Conservation (phyloP, 2,329 filamentous ascomycete genomes). For the Neofusicoccum cordaticola region DNA sequence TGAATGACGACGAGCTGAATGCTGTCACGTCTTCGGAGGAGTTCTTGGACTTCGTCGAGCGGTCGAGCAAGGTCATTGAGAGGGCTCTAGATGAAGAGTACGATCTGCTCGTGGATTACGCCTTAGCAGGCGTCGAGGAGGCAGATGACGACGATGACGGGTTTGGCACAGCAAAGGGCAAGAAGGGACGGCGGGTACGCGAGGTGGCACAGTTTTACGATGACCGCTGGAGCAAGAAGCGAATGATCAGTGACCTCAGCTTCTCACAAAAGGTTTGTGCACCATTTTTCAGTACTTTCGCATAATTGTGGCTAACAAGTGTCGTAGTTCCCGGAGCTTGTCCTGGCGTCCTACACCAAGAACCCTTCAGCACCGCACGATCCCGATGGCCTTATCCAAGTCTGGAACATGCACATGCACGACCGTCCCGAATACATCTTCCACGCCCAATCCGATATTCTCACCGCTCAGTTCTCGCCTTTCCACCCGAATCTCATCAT, state of each 20-base stretch:
- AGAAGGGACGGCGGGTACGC: constrained; percentile 72
- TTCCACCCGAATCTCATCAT: constrained; percentile 96
- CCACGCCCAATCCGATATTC: constrained; percentile 90
- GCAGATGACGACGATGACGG: constrained; percentile 81
- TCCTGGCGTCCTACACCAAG: constrained; percentile 95
- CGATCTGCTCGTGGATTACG: constrained; percentile 93
- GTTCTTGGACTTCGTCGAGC: constrained; percentile 91
- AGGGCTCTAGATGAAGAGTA: constrained; percentile 87
- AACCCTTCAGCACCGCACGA: constrained; percentile 93
- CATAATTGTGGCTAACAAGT: constrained; percentile 21
- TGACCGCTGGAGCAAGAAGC: constrained; percentile 93
- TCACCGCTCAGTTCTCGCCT: constrained; percentile 96
- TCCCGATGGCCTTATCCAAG: constrained; percentile 86
- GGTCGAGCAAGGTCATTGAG: constrained; percentile 95
- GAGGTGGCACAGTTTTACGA: constrained; percentile 94
- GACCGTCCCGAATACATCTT: constrained; percentile 95
- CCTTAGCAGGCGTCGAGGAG: constrained; percentile 69
- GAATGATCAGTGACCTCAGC: constrained; percentile 92
- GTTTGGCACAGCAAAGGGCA: constrained; percentile 65
- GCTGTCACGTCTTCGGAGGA: constrained; percentile 90
- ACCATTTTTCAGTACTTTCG: too few relatives aligned
- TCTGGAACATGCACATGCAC: constrained; percentile 96
- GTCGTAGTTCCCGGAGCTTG: constrained; percentile 73
- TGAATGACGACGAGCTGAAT: constrained; percentile 81
- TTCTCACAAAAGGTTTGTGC: constrained; percentile 74